Evolutionary conservation across 1,139 yeast species (phyloP).

Genomic region (Geotrichum australiense): DNA sequence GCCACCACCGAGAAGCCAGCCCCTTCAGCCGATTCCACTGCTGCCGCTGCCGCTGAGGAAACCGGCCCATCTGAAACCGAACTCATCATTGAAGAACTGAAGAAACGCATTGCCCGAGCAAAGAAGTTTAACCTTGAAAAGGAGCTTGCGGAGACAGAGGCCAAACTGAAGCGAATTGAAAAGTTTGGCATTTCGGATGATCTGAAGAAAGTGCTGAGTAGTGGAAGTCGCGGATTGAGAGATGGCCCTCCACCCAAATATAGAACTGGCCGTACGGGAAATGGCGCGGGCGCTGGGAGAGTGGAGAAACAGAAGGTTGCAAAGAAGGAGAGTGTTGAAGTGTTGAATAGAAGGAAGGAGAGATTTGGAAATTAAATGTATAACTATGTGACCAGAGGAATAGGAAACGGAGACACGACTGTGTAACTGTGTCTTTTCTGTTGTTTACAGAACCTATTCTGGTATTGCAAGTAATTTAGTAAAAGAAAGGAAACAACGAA

Average conservation of each 20-base stretch:
- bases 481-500: too few species aligned
- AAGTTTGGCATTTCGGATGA: slow-evolving; percentile 67
- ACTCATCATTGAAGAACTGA: slow-evolving; percentile 55
- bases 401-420: too few species aligned
- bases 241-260: not conserved
- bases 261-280: not conserved
- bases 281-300: slow-evolving; percentile 6
- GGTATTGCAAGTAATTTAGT: too few species aligned
- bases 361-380: too few species aligned
- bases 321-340: slow-evolving; percentile 2
- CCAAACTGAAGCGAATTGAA: slow-evolving; percentile 54
- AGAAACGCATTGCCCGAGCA: slow-evolving; percentile 63
- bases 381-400: too few species aligned
- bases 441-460: too few species aligned
- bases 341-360: slow-evolving; percentile 6
- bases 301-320: not conserved
- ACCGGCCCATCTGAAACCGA: slow-evolving; percentile 21
- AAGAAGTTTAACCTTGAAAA: slow-evolving; percentile 60
- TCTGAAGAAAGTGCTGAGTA: not conserved
- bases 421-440: too few species aligned
- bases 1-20: slow-evolving; percentile 20
- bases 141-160: slow-evolving; percentile 42
- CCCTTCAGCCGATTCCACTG: slow-evolving; percentile 16
- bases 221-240: slow-evolving; percentile 3
- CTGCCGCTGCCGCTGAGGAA: slow-evolving; percentile 41